Evolutionary conservation across 2,329 filamentous ascomycete genomes (phyloP), one percentile per base, ranked within the genome.

Genomic region (Nigrograna mackinnonii): DNA sequence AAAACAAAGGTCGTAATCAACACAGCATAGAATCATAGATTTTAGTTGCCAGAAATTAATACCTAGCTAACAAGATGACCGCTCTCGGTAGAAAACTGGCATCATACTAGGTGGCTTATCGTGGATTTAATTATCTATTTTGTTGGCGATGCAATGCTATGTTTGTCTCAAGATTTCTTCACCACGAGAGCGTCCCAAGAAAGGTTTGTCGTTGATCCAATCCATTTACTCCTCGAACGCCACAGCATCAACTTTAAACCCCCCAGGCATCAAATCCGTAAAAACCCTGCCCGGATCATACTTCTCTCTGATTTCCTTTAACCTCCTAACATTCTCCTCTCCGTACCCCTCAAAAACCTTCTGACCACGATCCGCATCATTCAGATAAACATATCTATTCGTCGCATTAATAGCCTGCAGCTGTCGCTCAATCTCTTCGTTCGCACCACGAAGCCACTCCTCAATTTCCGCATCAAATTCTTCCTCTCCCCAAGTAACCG

Each of bases 401-500:
- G 55, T 50, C 6, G 65, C 64, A 42, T 76, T 72, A 66, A 73
- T 71, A 47, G 61, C 64, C 50, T 67, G 61, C 9, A 78, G 61
- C 47, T 71, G 39, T 21, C 67, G 63, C 55, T 77, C 73, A 52
- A 79, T 77, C 57, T 78, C 76, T 45, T 69, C 64, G 50, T 76
- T 71, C 22, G 75, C 71, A 58, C 69, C 74, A 11, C 61, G 66
- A 41, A 78, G 71, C 17, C 64, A 50, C 18, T 44, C 20, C 13
- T 52, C 42, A 12, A 54, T 35, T 22, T 52, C 51, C 3, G 28
- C 38, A 32, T 52, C 48, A 36, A 47, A 43, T 3, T 28, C 44
- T 2, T 34, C 49, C 22, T 39, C 31, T 11, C 14, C 13, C 55
- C 55, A 58, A 3, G 51, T 41, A 2, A 55, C 14, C 13, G 24